Percentiles rank a stretch among this genome's conserved stretches.
phyloP scores from a whole-genome alignment of 2,329 filamentous ascomycete genomes.

The Cladosporium cucumerinum region DNA sequence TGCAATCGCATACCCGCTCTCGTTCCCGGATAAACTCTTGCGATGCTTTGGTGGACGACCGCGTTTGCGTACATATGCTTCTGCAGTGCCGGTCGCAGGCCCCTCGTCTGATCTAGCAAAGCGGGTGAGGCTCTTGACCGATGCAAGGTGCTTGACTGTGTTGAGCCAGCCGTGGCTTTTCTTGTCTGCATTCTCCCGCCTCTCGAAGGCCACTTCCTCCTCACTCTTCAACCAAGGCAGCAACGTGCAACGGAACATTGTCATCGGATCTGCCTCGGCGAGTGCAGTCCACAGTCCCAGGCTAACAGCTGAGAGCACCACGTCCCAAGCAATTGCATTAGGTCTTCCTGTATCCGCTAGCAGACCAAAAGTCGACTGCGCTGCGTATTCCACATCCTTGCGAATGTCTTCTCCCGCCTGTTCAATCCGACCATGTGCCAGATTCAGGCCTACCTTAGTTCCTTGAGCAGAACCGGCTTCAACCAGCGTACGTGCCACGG shows the following conservation, averaged over 20 bases:
- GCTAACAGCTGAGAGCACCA: constrained; percentile 6
- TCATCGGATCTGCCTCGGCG: neutral
- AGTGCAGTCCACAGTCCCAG: constrained; percentile 4
- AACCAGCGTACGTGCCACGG: neutral
- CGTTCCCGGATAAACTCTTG: constrained; percentile 1
- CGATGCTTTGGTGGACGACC: constrained; percentile 8
- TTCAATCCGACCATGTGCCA: neutral
- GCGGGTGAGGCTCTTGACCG: constrained; percentile 5
- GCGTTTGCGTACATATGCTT: constrained; percentile 8
- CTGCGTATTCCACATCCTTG: neutral
- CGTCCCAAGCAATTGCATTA: constrained; percentile 11
- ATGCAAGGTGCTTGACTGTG: constrained; percentile 9
- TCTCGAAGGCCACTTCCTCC: neutral
- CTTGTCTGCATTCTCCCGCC: neutral
- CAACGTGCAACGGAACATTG: constrained; percentile 2
- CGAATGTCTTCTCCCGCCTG: neutral
- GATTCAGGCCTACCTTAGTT: neutral
- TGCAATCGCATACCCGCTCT: constrained; percentile 9
- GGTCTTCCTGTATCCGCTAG: neutral
- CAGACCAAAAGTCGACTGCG: neutral
- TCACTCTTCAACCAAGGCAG: constrained; percentile 12
- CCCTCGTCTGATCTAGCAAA: constrained; percentile 10
- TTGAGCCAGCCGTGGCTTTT: neutral
- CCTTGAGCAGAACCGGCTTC: neutral
- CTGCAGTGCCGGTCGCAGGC: constrained; percentile 12